phyloP scores from a whole-genome alignment of 176 grass and related monocot species.

The Elaeis guineensis region DNA sequence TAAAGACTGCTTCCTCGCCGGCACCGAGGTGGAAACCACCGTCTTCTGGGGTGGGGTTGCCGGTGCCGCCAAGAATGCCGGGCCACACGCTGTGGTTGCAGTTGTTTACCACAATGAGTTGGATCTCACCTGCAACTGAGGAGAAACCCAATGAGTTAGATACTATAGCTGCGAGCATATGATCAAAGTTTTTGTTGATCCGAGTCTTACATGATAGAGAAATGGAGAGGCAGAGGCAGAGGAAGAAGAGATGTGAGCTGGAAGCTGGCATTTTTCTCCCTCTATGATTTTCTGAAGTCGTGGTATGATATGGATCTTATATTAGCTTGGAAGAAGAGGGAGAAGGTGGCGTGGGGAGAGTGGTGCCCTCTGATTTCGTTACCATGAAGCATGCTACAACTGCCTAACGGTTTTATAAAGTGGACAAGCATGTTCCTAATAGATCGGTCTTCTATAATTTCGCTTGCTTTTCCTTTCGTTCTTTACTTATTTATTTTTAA shows the following conservation, averaged over 20 bases:
- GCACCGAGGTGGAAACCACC: constrained; percentile 65
- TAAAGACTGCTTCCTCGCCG: constrained; percentile 52
- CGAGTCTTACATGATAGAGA: constrained; percentile 16
- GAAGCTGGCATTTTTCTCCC: neutral
- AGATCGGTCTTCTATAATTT: neutral
- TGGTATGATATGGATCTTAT: neutral
- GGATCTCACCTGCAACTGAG: constrained; percentile 27
- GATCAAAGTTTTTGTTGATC: neutral
- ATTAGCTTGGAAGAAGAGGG: too few species aligned
- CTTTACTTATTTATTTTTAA: neutral
- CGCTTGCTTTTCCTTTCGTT: constrained; percentile 13
- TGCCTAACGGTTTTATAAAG: neutral
- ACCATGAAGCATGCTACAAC: too few species aligned
- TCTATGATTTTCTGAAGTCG: neutral
- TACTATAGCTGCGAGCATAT: neutral
- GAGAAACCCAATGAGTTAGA: neutral
- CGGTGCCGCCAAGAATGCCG: constrained; percentile 49
- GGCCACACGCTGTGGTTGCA: constrained; percentile 80
- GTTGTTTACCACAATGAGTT: constrained; percentile 95
- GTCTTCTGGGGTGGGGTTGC: constrained; percentile 47
- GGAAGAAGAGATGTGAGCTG: constrained; percentile 7
- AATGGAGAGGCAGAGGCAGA: constrained; percentile 9
- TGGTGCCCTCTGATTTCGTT: too few species aligned
- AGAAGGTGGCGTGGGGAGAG: too few species aligned
- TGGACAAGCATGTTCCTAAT: constrained; percentile 11